A percentile compares a stretch with the other conserved stretches of the same genome.
Conservation (phyloP, 73 alveolate species). For the Durusdinium trenchii region DNA sequence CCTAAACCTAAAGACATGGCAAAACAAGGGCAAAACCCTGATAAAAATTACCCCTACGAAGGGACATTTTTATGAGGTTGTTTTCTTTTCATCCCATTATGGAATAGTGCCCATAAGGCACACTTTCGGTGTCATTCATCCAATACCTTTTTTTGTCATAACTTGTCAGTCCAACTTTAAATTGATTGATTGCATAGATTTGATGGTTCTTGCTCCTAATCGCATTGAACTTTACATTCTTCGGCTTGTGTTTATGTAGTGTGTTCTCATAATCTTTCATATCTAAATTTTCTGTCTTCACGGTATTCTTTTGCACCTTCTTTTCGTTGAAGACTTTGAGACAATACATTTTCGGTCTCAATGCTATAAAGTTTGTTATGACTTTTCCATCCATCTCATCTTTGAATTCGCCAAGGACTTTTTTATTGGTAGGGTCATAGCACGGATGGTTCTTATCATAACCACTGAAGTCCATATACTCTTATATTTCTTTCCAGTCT, state of each 20-base stretch:
- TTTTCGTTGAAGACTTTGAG: background rate
- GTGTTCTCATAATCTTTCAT: background rate
- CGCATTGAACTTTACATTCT: background rate
- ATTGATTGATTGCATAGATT: background rate
- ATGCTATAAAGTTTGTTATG: background rate
- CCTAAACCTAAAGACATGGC: too few species aligned
- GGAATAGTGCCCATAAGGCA: background rate
- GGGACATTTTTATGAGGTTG: background rate
- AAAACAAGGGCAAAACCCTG: too few species aligned
- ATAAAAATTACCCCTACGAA: background rate
- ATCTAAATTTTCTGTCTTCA: background rate
- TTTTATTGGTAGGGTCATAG: constrained; percentile 4
- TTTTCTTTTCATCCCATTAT: background rate
- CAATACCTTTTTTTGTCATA: background rate
- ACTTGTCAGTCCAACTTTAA: background rate
- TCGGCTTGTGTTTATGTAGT: background rate
- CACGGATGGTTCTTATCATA: background rate
- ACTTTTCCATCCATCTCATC: background rate
- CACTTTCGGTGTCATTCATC: background rate
- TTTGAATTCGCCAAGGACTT: background rate
- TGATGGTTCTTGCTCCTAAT: constrained; percentile 15
- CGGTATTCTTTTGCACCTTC: background rate
- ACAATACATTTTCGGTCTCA: background rate
- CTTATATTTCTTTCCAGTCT: background rate
- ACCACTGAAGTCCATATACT: background rate